Evolutionary conservation across 306 rosid genomes (phyloP), one percentile per base, ranked within the genome.

Genomic region (Lupinus albus): DNA sequence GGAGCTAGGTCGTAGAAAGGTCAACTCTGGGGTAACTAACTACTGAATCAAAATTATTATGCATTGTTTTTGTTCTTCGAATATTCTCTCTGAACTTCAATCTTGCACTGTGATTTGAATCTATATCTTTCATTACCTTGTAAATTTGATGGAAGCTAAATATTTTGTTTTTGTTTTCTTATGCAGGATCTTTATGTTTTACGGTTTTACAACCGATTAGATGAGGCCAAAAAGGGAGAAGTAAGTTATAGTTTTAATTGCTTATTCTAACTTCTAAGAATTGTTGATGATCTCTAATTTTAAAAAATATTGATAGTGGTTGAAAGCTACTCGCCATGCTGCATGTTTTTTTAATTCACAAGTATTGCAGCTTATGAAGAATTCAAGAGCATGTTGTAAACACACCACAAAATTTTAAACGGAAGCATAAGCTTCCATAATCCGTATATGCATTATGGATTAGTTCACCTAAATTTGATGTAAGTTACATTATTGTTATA

Each of bases 151-250:
- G 50, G 56, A 69, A 69, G 76, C 82, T 78, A 60, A 78, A 35
- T 69, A 28, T 48, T 61, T 55, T n/a, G n/a, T n/a, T n/a, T 67
- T 32, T 39, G 48, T 72, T 61, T 73, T 57, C 13, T 25, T 62
- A 68, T 58, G 55, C 83, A 93, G 99, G 99, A 93, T 63, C 70
- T 93, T 77, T 90, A 93, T 54, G 96, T 88, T 75, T 39, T 93
- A 41, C 84, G 94, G 59, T 84, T 93, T 79, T 90, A 82, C 81
- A 93, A 86, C 67, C 88, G 99, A 11, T 69, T 93, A 86, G 97
- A 90, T 74, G 96, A 93, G 83, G 53, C 86, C 15, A 88, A 91
- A 76, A 93, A 88, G 76, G 99, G 99, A 71, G 99, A 93, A 80
- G 99, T 93, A 88, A 82, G 94, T 77, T 71, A 15, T 55, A 15